Conservation (phyloP, 169 alveolate species). For the Plasmodium fragile region DNA sequence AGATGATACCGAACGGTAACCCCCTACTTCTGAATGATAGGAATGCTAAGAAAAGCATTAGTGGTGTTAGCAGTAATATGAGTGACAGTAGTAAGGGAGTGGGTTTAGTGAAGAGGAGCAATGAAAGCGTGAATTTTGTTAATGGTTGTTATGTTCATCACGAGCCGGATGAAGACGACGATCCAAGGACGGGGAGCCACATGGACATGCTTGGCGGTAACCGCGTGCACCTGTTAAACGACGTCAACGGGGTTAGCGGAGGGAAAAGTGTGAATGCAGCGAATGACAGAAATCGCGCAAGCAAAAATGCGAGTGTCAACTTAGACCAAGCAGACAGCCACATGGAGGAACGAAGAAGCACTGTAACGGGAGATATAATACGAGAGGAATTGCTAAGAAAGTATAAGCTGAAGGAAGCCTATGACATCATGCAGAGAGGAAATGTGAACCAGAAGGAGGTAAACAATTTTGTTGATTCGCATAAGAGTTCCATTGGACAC, state of each 20-base stretch:
- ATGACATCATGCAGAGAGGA: not conserved
- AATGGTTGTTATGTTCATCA: not conserved
- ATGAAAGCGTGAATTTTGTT: not conserved
- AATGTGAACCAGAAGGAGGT: not conserved
- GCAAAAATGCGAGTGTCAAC: not conserved
- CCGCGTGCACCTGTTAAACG: not conserved
- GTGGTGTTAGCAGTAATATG: not conserved
- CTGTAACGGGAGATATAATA: not conserved
- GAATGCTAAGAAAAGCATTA: not conserved
- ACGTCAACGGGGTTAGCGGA: not conserved
- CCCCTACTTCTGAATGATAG: not conserved
- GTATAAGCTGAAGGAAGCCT: slow-evolving; percentile 4
- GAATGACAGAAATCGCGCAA: not conserved
- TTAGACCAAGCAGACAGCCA: not conserved
- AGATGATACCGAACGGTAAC: not conserved
- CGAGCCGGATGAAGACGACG: not conserved
- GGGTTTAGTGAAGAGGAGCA: not conserved
- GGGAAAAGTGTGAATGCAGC: not conserved
- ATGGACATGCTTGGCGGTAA: not conserved
- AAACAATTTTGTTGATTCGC: not conserved
- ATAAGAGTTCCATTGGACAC: not conserved
- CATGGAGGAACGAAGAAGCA: not conserved
- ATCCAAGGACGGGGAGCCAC: not conserved
- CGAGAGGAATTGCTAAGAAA: not conserved
- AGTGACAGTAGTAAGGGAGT: not conserved